Conservation (phyloP, 495 filamentous ascomycete genomes). For the Aspergillus funiculosus region DNA sequence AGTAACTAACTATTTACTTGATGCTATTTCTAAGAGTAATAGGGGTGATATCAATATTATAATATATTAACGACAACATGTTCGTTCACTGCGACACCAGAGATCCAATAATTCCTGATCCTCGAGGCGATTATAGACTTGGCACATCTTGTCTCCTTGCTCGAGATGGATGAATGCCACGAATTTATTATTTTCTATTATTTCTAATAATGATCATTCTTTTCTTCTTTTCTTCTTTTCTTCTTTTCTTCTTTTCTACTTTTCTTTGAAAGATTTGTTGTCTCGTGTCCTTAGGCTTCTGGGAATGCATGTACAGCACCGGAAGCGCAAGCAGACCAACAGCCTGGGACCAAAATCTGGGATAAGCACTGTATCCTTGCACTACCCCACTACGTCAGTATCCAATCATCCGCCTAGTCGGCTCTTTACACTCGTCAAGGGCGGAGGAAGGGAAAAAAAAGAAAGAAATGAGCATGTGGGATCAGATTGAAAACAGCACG, state of each 20-base stretch:
- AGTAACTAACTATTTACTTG: too few relatives aligned
- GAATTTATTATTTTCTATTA: too few relatives aligned
- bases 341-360: slow-evolving; percentile 13
- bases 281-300: neutral
- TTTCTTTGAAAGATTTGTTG: neutral
- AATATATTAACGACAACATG: too few relatives aligned
- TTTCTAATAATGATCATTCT: neutral
- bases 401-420: slow-evolving; percentile 15
- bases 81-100: neutral
- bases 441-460: slow-evolving; percentile 12
- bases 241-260: too few relatives aligned
- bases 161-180: neutral
- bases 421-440: slow-evolving; percentile 12
- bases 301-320: slow-evolving; percentile 7
- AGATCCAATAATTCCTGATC: slow-evolving; percentile 2
- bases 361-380: slow-evolving; percentile 30
- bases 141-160: slow-evolving; percentile 6
- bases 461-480: slow-evolving; percentile 5
- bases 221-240: slow-evolving; percentile 4
- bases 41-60: too few relatives aligned
- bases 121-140: slow-evolving; percentile 6
- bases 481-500: neutral
- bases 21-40: too few relatives aligned
- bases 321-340: slow-evolving; percentile 14
- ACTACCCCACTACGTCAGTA: slow-evolving; percentile 18